Evolutionary conservation across 345 rosid genomes (phyloP), one percentile per base, ranked within the genome.

Genomic region (Boechera divaricarpa): DNA sequence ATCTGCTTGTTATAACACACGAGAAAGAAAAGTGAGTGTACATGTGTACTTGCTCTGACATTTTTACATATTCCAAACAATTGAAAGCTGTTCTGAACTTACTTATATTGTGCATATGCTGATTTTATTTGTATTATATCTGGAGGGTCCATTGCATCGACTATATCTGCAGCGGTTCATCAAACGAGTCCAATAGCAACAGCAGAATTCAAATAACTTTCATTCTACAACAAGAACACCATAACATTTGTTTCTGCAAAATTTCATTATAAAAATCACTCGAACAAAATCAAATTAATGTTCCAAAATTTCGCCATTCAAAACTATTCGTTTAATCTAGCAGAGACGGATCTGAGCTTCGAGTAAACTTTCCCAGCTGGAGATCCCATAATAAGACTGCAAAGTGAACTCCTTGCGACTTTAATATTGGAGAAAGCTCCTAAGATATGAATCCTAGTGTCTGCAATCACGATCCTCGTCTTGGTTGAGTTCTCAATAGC

Each of bases 11-110:
- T 64, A 93, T 93, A 80, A 87, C 96, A 18, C 98, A 95, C 71
- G 99, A 95, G 80, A 95, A 89, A 86, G 99, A 95, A 76, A 95
- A 89, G 97, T 95, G 74, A 85, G 98, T 83, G n/a, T 41, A 7
- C 42, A 74, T 61, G 24, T 61, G 74, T 39, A 11, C 33, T 64
- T 47, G 4, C 38, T 18, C 52, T 32, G 36, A 11, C 59, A 62
- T 4, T 42, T 26, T 57, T 70, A 28, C 56, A 24, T 41, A 41
- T 33, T 59, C 16, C 5, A 61, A 65, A 65, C n/a, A 29, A 32
- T 11, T 66, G 42, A 57, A 45, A 41, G 54, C 66, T 73, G 28
- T 53, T 29, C 4, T 36, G 36, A 39, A 48, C 52, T 70, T 70
- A 76, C 61, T 7, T 32, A 55, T 8, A 36, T 18, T 62, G 12